These are phyloP conservation scores for Penicillium canescens DNA, from an alignment of 495 filamentous ascomycete genomes.

Conservation along the genomic window DNA sequence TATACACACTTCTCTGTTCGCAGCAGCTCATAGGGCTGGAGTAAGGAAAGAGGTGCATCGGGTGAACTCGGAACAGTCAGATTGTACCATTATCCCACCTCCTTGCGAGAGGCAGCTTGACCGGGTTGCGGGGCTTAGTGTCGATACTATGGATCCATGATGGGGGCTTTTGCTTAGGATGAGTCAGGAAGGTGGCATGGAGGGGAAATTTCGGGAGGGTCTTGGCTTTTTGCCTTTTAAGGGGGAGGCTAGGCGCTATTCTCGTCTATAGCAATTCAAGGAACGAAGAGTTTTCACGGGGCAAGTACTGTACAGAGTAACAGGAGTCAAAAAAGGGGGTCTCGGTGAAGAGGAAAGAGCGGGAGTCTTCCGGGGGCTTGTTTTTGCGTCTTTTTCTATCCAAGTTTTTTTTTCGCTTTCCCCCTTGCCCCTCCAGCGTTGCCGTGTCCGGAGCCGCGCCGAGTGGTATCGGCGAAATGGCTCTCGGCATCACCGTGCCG, in stretches of 20 bases:
- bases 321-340: slow-evolving; percentile 8
- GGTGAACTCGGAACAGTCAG: slow-evolving; percentile 21
- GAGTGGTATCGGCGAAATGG: slow-evolving; percentile 1
- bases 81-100: slow-evolving; percentile 19
- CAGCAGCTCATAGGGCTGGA: slow-evolving; percentile 18
- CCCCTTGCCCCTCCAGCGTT: not conserved
- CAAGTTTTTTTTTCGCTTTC: not conserved
- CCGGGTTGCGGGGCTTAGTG: slow-evolving; percentile 24
- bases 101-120: slow-evolving; percentile 2
- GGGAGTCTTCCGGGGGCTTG: slow-evolving; percentile 11
- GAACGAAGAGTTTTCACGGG: slow-evolving; percentile 16
- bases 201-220: not conserved
- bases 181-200: not conserved
- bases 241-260: too few species aligned
- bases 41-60: slow-evolving; percentile 6
- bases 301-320: slow-evolving; percentile 19
- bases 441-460: not conserved
- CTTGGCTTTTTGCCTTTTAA: not conserved
- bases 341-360: slow-evolving; percentile 14
- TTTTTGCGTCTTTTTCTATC: not conserved
- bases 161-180: slow-evolving; percentile 5
- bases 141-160: slow-evolving; percentile 17
- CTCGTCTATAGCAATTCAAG: not conserved
- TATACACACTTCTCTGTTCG: not conserved
- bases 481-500: slow-evolving; percentile 20